Evolutionary conservation across 208 protist species (phyloP), one percentile per base, ranked within the genome.

Genomic region (Crithidia fasciculata): DNA sequence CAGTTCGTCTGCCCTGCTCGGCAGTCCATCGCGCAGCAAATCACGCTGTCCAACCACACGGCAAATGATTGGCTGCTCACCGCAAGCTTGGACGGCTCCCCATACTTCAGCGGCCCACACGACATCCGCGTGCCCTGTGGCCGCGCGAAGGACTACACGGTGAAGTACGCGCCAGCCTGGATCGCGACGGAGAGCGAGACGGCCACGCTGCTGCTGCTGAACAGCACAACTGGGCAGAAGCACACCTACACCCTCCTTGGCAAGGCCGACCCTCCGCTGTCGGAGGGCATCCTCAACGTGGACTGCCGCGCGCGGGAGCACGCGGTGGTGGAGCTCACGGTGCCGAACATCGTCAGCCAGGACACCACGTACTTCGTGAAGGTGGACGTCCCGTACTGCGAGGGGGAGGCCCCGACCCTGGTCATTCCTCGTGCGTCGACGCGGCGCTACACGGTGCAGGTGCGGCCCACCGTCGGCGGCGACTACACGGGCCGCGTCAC

Each of bases 1-100:
- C 91, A 93, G 43, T 98, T 99, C 78, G 53, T 62, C 44, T 95
- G 92, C 65, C 84, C 94, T 16, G 95, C 95, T 6, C 83, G 97
- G 6, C 89, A 97, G 74, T 78, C 49, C 59, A 95, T 99, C 69
- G 74, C 76, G 36, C 97, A 99, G 75, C 86, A 97, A 18, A 88
- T 99, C 58, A 87, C 90, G 18, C 79, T 99, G 43, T 71, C 76
- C 69, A 98, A 98, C 82, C 37, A 74, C 47, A 92, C 76, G 45
- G 61, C 75, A n/a, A 60, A 86, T 59, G 94, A 96, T 70, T 99
- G 96, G 96, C 62, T 87, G 13, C 85, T 98, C 54, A 76, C 75
- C 19, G 95, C 93, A 19, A 86, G 83, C 28, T 37, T 98, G 16
- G 76, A 75, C 9, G 95, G 88, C n/a, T 82, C 85, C n/a, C 53